Base-by-base conservation (phyloP, 345 rosid species). In the thale cress (Arabidopsis thaliana) region DNA sequence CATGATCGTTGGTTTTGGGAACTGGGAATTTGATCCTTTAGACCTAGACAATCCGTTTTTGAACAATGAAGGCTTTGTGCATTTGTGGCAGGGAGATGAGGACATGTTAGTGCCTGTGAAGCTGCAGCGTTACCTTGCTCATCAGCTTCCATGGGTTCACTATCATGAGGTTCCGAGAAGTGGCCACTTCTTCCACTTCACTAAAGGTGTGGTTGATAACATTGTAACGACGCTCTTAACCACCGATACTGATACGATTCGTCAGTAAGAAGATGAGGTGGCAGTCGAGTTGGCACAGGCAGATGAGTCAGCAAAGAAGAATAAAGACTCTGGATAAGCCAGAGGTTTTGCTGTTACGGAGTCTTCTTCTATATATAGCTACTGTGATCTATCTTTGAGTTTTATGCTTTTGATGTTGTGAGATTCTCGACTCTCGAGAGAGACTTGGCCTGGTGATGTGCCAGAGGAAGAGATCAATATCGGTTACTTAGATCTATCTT, bases 41-140 rank as follows among this genome's bases (percentile, higher is more conserved):
- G 90, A 85, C 10, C 57, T 93, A 4, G 67, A 36, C 16, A 81
- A 90, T 75, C 94, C 96, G 11, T 88, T 87, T 59, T 81, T 85
- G 0, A 24, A 85, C 64, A 60, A 61, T 0, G 75, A 83, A 69
- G 87, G 91, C n/a, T 80, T 80, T 0, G 84, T 93, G 13, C 91
- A 93, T 57, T 51, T 93, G 13, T 93, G 96, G 96, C 93, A 93
- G 60, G 92, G 96, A n/a, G 16, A 52, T 3, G 89, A 86, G 20
- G 98, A 93, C 71, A 72, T 84, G 79, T 80, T 90, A 62, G 83
- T 87, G 49, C 89, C 91, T 14, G 72, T 25, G 14, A 57, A 70
- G 24, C 37, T 87, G 45, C 88, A 85, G 28, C 86, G 85, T 3
- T 87, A 66, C 76, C 67, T 92, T 20, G 63, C 87, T 0, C 80